Evolutionary conservation across 2,329 filamentous ascomycete species (phyloP).

Genomic region (Cladosporium sp.): DNA sequence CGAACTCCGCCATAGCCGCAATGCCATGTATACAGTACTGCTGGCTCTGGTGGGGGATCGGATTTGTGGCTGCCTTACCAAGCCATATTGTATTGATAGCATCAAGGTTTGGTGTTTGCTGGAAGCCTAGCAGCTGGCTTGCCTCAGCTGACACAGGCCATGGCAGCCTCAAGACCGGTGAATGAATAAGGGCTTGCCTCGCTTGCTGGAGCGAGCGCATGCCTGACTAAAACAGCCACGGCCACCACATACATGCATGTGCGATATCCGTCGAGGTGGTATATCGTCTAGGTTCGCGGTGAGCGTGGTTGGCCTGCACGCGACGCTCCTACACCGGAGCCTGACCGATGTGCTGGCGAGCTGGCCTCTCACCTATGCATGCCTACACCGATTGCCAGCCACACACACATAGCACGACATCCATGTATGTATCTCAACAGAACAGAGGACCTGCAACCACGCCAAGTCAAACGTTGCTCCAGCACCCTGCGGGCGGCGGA

Average conservation of each 20-base stretch:
- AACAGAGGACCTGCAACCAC: neutral
- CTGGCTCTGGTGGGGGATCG: neutral
- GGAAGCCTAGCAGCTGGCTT: neutral
- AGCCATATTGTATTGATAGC: neutral
- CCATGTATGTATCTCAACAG: neutral
- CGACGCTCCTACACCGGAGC: neutral
- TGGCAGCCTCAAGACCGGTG: neutral
- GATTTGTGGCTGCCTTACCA: neutral
- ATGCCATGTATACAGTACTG: neutral
- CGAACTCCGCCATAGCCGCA: neutral
- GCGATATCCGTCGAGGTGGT: no score
- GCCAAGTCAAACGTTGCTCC: conserved; percentile 1
- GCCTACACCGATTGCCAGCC: neutral
- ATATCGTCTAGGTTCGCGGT: neutral
- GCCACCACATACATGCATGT: neutral
- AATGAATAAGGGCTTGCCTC: neutral
- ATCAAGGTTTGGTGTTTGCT: neutral
- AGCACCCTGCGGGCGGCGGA: neutral
- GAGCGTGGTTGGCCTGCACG: neutral
- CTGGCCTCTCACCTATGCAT: neutral
- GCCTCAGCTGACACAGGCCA: neutral
- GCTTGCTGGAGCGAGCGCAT: neutral
- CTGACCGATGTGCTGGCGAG: neutral
- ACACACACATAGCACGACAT: neutral
- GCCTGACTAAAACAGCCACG: neutral